Conservation (phyloP, 2,329 filamentous ascomycete genomes). For the Calonectria montana region DNA sequence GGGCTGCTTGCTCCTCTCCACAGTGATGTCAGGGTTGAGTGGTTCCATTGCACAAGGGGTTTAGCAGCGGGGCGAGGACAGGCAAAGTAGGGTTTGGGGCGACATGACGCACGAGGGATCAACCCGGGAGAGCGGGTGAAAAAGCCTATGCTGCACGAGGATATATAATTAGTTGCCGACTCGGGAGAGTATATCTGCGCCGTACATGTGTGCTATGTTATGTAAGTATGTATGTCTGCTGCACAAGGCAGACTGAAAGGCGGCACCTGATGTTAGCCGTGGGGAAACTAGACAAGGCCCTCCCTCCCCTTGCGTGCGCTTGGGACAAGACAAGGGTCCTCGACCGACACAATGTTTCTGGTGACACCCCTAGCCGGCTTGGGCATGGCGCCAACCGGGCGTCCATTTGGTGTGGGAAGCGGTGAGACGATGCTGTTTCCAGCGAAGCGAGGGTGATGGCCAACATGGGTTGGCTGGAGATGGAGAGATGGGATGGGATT, state of each 20-base stretch:
- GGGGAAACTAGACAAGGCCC: not conserved
- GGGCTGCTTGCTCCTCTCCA: not conserved
- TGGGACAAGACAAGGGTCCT: not conserved
- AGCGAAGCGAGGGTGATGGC: not conserved
- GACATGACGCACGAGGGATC: not conserved
- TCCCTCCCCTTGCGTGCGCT: too few species aligned
- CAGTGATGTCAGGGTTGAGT: constrained; percentile 4
- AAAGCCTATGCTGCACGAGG: not conserved
- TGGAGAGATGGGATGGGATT: not conserved
- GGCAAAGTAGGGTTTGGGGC: not conserved
- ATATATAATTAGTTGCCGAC: not conserved
- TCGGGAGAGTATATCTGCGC: not conserved
- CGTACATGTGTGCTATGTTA: too few species aligned
- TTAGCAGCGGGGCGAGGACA: not conserved
- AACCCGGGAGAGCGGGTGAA: not conserved
- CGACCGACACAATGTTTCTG: not conserved
- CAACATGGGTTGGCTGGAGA: not conserved
- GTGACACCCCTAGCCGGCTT: not conserved
- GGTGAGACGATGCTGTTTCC: not conserved
- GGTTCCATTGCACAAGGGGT: not conserved
- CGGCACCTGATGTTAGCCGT: not conserved
- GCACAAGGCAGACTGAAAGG: not conserved
- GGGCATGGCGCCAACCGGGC: not conserved
- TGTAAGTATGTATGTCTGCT: too few species aligned
- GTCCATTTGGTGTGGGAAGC: not conserved